phyloP scores from a whole-genome alignment of 2,329 filamentous ascomycete species.

The Nemania sp. region DNA sequence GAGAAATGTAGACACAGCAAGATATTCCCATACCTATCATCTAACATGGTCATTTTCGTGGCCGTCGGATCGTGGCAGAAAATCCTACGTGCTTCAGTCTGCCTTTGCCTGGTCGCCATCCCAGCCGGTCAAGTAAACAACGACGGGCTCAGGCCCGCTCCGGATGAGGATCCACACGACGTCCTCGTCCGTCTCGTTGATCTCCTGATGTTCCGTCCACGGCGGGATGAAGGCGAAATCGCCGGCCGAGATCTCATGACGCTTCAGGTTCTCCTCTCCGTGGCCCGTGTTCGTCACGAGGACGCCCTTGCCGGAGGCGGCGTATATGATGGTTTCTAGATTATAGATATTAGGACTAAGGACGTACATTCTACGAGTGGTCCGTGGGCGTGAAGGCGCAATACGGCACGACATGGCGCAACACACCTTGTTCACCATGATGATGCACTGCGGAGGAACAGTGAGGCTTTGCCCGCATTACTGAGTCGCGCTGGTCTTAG shows the following conservation, averaged over 20 bases:
- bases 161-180: constrained; percentile 69
- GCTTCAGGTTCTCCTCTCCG: constrained; percentile 55
- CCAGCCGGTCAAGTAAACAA: constrained; percentile 68
- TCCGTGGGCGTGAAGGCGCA: background rate
- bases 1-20: constrained; percentile 1
- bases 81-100: constrained; percentile 27
- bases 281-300: constrained; percentile 63
- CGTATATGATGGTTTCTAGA: constrained; percentile 70
- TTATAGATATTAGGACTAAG: background rate
- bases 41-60: constrained; percentile 17
- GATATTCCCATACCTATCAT: constrained; percentile 10
- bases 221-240: constrained; percentile 74
- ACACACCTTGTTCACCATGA: constrained; percentile 68
- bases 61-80: background rate
- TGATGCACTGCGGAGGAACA: constrained; percentile 68
- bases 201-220: constrained; percentile 71
- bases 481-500: constrained; percentile 42
- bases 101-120: constrained; percentile 51
- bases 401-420: background rate
- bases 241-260: constrained; percentile 62
- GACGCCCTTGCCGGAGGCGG: constrained; percentile 62
- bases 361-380: no score
- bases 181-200: constrained; percentile 65
- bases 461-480: constrained; percentile 66
- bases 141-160: constrained; percentile 63